Base-by-base conservation (phyloP, 345 rosid genomes). In the Eucalyptus shirleyi region DNA sequence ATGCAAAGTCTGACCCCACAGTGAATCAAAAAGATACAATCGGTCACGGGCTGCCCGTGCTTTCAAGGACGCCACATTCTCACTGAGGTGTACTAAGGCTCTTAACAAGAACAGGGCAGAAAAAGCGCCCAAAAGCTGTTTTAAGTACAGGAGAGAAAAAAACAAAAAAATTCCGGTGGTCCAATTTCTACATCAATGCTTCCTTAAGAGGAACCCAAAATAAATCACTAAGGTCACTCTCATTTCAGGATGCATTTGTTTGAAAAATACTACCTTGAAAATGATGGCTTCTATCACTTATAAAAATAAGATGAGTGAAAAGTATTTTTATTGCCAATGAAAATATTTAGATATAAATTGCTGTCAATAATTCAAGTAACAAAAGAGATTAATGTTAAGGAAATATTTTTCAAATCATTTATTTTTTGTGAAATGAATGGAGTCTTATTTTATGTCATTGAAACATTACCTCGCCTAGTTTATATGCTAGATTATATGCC, bases 261-360 rank as follows among this genome's bases (percentile, higher is more conserved):
- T 62, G 16, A 30, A 24, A 55, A 14, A 28, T 13, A 12, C 14
- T 28, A 12, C 16, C 32, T 14, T 14, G 8, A n/a, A 62, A n/a
- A 62, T 12, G 10, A 62, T 62, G 17, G 2, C 17, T 62, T 30
- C 1, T 30, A 30, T 30, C 1, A 3, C 34, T 30, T 62, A 62
- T 15, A 62, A 30, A 62, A 62, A 30, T 62, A 2, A 6, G 3
- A 62, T 7, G 5, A 14, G 32, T 2, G 19, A 30, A 62, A 7
- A 30, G 3, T 30, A 62, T 8, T 62, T 62, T 62, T 1, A 0
- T 13, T 7, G 17, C 0, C 37, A 15, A 13, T 12, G 8, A 60
- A 60, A 60, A 56, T 28, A n/a, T 62, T 30, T 62, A 30, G 3
- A 30, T 62, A 14, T 14, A 62, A 30, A 53, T 53, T 30, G 0